Base-by-base conservation (phyloP, 1,139 yeast genomes). In the Hanseniaspora uvarum region DNA sequence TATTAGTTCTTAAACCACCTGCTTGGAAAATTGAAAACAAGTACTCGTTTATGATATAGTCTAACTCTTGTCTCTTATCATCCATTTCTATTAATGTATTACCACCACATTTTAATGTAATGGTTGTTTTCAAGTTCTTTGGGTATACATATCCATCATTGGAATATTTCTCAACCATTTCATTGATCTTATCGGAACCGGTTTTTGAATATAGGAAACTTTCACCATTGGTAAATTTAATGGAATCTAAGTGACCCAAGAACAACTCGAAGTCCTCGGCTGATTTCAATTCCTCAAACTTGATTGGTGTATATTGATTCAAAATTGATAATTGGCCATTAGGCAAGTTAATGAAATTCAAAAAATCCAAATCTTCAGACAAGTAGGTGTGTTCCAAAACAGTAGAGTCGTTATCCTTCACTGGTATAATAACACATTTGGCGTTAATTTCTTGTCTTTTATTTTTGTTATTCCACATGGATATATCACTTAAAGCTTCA, bases 161-260 rank as follows among this genome's bases (percentile, higher is more conserved):
- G 21, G 43, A 38, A 26, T 34, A 50, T 19, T 38, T 24, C 14
- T 34, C 37, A 54, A 8, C 56, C 40, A 23, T 52, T 39, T 50
- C 47, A n/a, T 55, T 56, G 12, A 54, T 56, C n/a, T 39, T 53
- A 2, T 46, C 46, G 37, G 56, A 49, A 3, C 54, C 56, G 23
- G 53, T 43, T 12, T 60, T 56, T 49, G 63, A 64, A 58, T 65
- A 63, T 12, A 65, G 51, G 45, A 65, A 62, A n/a, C 66, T 61
- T 52, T 65, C 68, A 11, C 63, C 66, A 8, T 63, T 62, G 1
- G 68, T 64, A 5, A 65, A 66, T 52, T 65, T 65, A 8, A 65
- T 48, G 2, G 68, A 61, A 33, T 61, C 65, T 8, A 65, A 23
- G 12, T 56, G 56, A 12, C 69, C 68, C 52, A 58, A 65, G 49